Evolutionary conservation across 2,329 filamentous ascomycete species (phyloP), one percentile per base, ranked within the genome.

Genomic region (Alternaria atra): DNA sequence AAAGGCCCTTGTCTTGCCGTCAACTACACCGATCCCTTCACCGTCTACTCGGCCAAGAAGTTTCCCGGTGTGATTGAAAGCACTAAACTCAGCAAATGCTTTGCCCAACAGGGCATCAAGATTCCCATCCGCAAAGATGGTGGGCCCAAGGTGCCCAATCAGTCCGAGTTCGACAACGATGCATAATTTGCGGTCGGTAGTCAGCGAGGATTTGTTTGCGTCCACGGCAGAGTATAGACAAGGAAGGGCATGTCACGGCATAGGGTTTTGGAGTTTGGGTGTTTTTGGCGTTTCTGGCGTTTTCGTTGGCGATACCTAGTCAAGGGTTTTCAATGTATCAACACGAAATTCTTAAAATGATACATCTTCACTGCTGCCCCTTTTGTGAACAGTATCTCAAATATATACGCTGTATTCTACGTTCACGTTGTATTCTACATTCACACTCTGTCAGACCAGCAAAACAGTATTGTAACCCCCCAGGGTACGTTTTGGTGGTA

Each of bases 21-120:
- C 8, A 90, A 89, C 70, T 98, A 94, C 80, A 96, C 92, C 48
- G 91, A 97, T 5, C 86, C 89, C 3, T 98, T 99, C 83, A 92
- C 93, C 55, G 95, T 99, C 30, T 98, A 91, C 80, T 97, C 92
- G 2, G 95, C 95, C 48, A 99, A 99, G 85, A 97, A 97, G 74
- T 99, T 99, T 79, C 95, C 95, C 0, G 95, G 95, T 40, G 95
- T 99, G 1, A 97, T 97, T 59, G 94, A 98, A 77, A 96, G 91
- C 78, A 99, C 95, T 0, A 81, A 89, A 4, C 82, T 98, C 17
- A 97, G 94, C 84, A 97, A 96, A 79, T 92, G 89, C 63, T 98
- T 99, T 80, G 94, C 95, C 4, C 85, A 87, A 1, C 95, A 99
- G 74, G 95, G 95, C 25, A 97, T 97, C 80, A 97, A 97, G 80